phyloP scores from a whole-genome alignment of 441 rosid genomes.

The Bocquillonia castaneifolia region DNA sequence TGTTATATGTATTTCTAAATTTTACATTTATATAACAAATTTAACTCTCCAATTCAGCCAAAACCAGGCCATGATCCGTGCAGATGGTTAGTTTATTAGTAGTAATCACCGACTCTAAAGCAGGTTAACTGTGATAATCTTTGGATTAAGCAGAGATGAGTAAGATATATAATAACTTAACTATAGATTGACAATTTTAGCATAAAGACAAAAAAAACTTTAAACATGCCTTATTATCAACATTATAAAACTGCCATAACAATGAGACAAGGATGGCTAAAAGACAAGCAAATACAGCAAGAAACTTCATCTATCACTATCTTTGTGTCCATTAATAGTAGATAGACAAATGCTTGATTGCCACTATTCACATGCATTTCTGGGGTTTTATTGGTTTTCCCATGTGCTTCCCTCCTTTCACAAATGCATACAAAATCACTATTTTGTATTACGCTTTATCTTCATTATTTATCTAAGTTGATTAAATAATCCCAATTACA shows the following conservation, averaged over 20 bases:
- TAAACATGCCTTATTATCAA: neutral
- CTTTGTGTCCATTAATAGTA: constrained; percentile 23
- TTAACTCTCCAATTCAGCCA: neutral
- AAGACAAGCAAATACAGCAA: constrained; percentile 28
- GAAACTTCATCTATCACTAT: constrained; percentile 31
- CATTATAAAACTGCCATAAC: constrained; percentile 1
- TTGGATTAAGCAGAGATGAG: neutral
- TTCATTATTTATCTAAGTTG: neutral
- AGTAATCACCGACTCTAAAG: neutral
- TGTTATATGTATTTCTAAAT: no score
- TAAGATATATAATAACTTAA: constrained; percentile 6
- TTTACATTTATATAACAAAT: no score
- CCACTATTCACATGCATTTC: constrained; percentile 32
- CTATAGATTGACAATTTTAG: neutral
- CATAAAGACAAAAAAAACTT: neutral
- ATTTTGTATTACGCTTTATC: neutral
- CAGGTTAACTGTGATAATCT: neutral
- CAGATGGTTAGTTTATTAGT: no score
- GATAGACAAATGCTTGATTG: constrained; percentile 28
- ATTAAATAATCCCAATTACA: constrained; percentile 19
- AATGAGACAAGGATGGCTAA: constrained; percentile 15
- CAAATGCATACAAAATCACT: constrained; percentile 27
- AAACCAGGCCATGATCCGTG: no score
- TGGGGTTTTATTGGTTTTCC: constrained; percentile 26
- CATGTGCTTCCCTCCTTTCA: constrained; percentile 34